Evolutionary conservation across 192 early-diverging fungal genomes (phyloP).

Genomic region (Coemansia nantahalensis): DNA sequence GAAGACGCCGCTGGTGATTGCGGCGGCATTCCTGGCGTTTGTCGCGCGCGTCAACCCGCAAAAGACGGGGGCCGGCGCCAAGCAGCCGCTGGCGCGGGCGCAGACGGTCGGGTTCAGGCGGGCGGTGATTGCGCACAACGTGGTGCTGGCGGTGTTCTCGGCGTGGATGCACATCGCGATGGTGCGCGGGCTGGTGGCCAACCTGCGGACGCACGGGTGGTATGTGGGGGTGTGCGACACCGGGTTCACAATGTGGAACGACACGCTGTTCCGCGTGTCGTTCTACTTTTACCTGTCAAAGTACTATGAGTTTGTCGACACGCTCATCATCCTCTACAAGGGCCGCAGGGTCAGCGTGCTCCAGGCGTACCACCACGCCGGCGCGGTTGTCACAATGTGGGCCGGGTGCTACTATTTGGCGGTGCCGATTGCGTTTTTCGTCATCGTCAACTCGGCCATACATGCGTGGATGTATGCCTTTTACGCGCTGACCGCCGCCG

Average conservation of each 20-base stretch:
- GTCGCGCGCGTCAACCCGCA: conserved; percentile 38
- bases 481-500: conserved; percentile 72
- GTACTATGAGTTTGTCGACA: conserved; percentile 88
- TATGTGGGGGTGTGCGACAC: conserved; percentile 69
- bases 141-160: conserved; percentile 68
- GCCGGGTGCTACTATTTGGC: conserved; percentile 72
- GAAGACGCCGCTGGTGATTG: conserved; percentile 64
- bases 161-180: conserved; percentile 69
- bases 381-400: conserved; percentile 90
- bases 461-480: conserved; percentile 89
- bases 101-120: conserved; percentile 61
- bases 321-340: conserved; percentile 80
- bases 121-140: conserved; percentile 78
- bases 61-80: conserved; percentile 10
- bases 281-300: conserved; percentile 89
- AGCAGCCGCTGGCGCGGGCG: conserved; percentile 13
- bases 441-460: conserved; percentile 76
- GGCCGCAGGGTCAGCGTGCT: conserved; percentile 67
- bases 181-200: conserved; percentile 54
- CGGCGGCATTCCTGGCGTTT: conserved; percentile 56
- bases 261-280: conserved; percentile 68
- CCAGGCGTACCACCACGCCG: conserved; percentile 88
- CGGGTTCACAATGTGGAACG: conserved; percentile 65
- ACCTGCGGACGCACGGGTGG: conserved; percentile 55
- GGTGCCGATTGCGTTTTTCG: conserved; percentile 83